Evolutionary conservation across 139 green algal genomes (phyloP), one percentile per base, ranked within the genome.

Genomic region (Tetradesmus obliquus): DNA sequence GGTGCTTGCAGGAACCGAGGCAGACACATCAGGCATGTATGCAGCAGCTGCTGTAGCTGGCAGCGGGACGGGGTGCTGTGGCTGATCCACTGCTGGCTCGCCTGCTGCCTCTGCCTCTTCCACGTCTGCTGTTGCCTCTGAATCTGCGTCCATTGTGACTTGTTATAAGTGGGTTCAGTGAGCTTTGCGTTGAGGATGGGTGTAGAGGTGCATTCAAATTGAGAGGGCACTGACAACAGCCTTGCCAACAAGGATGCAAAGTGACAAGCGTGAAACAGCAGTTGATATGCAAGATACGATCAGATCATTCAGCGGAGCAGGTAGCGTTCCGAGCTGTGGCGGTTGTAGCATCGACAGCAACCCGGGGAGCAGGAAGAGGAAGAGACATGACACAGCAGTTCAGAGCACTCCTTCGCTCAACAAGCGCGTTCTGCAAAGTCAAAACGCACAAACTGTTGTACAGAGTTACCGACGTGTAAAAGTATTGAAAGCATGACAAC

Each of bases 71-170:
- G 79, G 17, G 13, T 20, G 79, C 32, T 55, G 53, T 8, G 19
- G 54, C 81, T 15, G 45, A 15, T 32, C 53, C 7, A 45, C 53
- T 88, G 54, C 82, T 74, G 55, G 17, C 51, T 62, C 62, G 19
- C n/a, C 85, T 45, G 24, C 85, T 66, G 71, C 85, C 62, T 81
- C 10, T 57, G 24, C 45, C 22, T 82, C 19, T 4, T 69, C 66
- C 13, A 82, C 10, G 85, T 89, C 85, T 82, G 66, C 85, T 66
- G 85, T 89, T 45, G 85, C 85, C 17, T 89, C 85, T 53, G 58
- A 82, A n/a, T 89, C 85, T 82, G 74, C 84, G 79, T 88, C 84
- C 84, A 88, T 88, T 24, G 32, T 24, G 22, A 12, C 53, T 7
- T 76, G 3, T 6, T 3, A 7, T 24, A n/a, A 17, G 10, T 9